Evolutionary conservation across 2,329 filamentous ascomycete species (phyloP).

Genomic region (Berkeleyomyces rouxiae): DNA sequence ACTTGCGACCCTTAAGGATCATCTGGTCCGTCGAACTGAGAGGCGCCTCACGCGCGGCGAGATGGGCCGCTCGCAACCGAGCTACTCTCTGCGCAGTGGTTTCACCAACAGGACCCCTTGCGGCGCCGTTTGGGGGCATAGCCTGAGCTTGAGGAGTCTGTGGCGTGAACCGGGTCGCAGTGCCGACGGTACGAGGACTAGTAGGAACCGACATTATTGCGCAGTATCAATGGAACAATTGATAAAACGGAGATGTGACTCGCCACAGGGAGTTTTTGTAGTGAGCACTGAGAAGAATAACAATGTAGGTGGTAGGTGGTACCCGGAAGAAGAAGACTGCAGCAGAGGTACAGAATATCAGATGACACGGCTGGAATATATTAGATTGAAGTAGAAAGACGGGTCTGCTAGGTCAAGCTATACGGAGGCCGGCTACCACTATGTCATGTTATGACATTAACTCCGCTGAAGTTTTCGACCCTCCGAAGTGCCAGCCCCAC

Average conservation of each 20-base stretch:
- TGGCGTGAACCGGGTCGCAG: slow-evolving; percentile 55
- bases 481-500: slow-evolving; percentile 2
- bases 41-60: slow-evolving; percentile 45
- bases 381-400: not conserved
- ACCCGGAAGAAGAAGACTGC: not conserved
- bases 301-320: not conserved
- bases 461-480: slow-evolving; percentile 6
- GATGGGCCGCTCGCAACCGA: slow-evolving; percentile 49
- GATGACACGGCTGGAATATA: not conserved
- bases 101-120: slow-evolving; percentile 28
- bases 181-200: slow-evolving; percentile 52
- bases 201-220: slow-evolving; percentile 26
- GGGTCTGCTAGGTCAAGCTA: slow-evolving; percentile 1
- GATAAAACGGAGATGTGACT: not conserved
- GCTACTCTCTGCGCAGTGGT: slow-evolving; percentile 54
- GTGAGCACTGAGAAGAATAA: not conserved
- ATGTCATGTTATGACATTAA: slow-evolving; percentile 8
- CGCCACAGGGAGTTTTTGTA: not conserved
- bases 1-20: slow-evolving; percentile 30
- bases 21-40: slow-evolving; percentile 36
- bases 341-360: not conserved
- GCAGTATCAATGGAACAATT: not conserved
- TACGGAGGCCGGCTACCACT: not conserved
- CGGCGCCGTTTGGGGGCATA: slow-evolving; percentile 30
- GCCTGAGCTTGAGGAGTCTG: slow-evolving; percentile 46